Evolutionary conservation across 1,139 yeast species (phyloP).

Genomic region (Candida sojae): DNA sequence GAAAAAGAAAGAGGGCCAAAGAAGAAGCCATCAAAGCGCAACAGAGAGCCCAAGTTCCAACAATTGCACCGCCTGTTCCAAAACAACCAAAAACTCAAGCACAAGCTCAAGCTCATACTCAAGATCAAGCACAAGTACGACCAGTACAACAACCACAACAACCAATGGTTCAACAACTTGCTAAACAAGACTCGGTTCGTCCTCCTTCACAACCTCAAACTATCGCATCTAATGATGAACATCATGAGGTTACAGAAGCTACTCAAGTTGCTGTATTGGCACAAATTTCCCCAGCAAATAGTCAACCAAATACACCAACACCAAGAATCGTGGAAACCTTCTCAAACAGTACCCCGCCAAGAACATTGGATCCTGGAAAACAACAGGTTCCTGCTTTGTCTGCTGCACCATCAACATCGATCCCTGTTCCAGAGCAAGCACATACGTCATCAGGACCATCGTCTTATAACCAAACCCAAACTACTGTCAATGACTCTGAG

Average conservation of each 20-base stretch:
- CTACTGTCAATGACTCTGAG: constrained; percentile 15
- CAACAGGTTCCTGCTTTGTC: constrained; percentile 7
- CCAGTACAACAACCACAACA: constrained; percentile 7
- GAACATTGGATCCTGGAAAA: constrained; percentile 22
- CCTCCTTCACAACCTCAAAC: constrained; percentile 7
- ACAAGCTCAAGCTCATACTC: constrained; percentile 11
- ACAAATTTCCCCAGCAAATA: constrained; percentile 7
- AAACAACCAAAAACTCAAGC: constrained; percentile 13
- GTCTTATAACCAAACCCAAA: constrained; percentile 17
- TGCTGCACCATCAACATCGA: constrained; percentile 20
- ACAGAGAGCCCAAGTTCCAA: constrained; percentile 22
- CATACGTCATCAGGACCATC: constrained; percentile 49
- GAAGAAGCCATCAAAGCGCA: constrained; percentile 41
- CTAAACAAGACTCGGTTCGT: constrained; percentile 10
- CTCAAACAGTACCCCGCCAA: constrained; percentile 12
- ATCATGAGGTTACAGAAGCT: constrained; percentile 14
- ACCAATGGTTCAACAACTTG: constrained; percentile 1
- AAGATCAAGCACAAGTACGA: constrained; percentile 14
- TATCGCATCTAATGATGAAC: constrained; percentile 1
- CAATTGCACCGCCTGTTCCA: constrained; percentile 8
- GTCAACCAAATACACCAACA: constrained; percentile 11
- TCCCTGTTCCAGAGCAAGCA: constrained; percentile 67
- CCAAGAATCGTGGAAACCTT: constrained; percentile 14
- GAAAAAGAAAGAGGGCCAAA: constrained; percentile 66
- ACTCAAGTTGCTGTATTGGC: constrained; percentile 15